phyloP scores from a whole-genome alignment of 73 alveolate species.

The Paramecium pentaurelia region DNA sequence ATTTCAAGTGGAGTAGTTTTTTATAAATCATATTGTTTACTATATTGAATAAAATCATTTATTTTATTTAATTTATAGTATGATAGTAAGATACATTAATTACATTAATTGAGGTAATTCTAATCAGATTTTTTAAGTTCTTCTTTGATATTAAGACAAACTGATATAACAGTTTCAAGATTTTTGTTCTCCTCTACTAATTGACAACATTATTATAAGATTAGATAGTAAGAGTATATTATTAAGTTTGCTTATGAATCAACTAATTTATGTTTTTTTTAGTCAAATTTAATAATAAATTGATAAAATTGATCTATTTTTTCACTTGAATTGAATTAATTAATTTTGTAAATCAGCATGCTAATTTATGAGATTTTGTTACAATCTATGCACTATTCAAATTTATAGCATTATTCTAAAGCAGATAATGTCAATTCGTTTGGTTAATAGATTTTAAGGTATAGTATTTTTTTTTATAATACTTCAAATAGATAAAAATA shows the following conservation, averaged over 20 bases:
- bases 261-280: slow-evolving; percentile 1
- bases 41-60: background rate
- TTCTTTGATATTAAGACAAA: background rate
- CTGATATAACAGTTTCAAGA: background rate
- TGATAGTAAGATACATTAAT: background rate
- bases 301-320: background rate
- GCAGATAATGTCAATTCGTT: background rate
- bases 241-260: background rate
- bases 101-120: background rate
- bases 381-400: background rate
- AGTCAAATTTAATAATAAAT: background rate
- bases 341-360: background rate
- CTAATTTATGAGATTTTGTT: background rate
- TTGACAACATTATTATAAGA: background rate
- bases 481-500: slow-evolving; percentile 6
- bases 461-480: background rate
- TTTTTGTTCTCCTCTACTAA: background rate
- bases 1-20: background rate
- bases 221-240: background rate
- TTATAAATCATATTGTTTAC: background rate
- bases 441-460: background rate
- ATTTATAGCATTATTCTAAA: background rate
- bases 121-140: background rate
- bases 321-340: background rate
- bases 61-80: background rate